A percentile compares a stretch with the other conserved stretches of the same genome.
Conservation (phyloP, 176 grass and related monocot genomes). For the Oryza glumipatula region DNA sequence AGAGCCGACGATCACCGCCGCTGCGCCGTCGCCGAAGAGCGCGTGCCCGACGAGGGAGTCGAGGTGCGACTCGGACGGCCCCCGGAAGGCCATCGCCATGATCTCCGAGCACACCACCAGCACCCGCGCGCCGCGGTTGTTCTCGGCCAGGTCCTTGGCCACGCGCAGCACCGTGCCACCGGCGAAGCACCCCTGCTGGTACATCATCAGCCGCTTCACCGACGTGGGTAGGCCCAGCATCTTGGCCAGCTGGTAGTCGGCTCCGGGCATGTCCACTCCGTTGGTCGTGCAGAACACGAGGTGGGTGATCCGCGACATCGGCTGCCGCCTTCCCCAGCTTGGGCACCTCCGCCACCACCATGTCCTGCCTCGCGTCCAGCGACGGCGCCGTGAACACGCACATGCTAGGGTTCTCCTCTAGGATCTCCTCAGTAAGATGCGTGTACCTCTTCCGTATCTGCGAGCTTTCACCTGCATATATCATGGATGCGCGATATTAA, state of each 20-base stretch:
- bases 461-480: slow-evolving; percentile 75
- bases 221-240: slow-evolving; percentile 73
- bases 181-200: slow-evolving; percentile 96
- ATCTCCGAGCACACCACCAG: slow-evolving; percentile 89
- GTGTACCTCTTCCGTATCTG: slow-evolving; percentile 89
- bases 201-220: slow-evolving; percentile 92
- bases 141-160: slow-evolving; percentile 94
- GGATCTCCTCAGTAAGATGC: slow-evolving; percentile 78
- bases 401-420: slow-evolving; percentile 68
- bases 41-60: slow-evolving; percentile 85
- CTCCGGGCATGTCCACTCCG: slow-evolving; percentile 90
- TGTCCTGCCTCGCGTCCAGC: slow-evolving; percentile 86
- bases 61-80: slow-evolving; percentile 74
- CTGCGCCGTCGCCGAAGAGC: slow-evolving; percentile 81
- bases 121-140: slow-evolving; percentile 84
- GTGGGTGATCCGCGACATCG: slow-evolving; percentile 77
- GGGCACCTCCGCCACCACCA: slow-evolving; percentile 84
- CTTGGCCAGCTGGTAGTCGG: slow-evolving; percentile 91
- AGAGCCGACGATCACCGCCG: slow-evolving; percentile 66
- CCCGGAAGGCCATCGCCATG: slow-evolving; percentile 89
- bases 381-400: slow-evolving; percentile 88
- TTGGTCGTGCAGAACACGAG: slow-evolving; percentile 88
- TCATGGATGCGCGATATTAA: too few species aligned
- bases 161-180: slow-evolving; percentile 89
- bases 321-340: slow-evolving; percentile 74